phyloP scores from a whole-genome alignment of 78 protist species.

The Dictyostelium firmibasis region DNA sequence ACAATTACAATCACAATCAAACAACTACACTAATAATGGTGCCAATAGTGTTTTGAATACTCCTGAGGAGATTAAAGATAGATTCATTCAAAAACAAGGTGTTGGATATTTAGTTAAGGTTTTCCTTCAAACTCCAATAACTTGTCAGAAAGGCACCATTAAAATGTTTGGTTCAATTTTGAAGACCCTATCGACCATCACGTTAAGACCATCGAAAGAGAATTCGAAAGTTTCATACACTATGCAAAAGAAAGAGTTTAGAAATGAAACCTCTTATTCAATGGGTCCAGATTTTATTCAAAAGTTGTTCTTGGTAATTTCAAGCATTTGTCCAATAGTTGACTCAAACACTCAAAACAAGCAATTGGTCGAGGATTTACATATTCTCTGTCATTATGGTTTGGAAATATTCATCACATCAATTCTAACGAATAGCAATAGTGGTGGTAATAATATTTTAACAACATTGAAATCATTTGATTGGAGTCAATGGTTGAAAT shows the following conservation, averaged over 20 bases:
- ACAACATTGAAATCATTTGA: neutral
- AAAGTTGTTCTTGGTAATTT: neutral
- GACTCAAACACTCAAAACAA: neutral
- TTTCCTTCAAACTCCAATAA: neutral
- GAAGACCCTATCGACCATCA: neutral
- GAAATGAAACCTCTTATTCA: neutral
- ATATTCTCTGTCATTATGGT: constrained; percentile 30
- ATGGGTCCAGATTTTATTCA: neutral
- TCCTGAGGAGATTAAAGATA: constrained; percentile 43
- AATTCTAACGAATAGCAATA: neutral
- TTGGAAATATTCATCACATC: constrained; percentile 27
- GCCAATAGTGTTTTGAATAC: neutral
- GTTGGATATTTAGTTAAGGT: constrained; percentile 17
- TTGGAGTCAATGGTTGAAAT: constrained; percentile 47
- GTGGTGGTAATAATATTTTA: neutral
- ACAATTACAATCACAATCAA: neutral
- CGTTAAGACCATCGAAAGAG: neutral
- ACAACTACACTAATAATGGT: neutral
- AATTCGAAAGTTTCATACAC: neutral
- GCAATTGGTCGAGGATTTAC: neutral
- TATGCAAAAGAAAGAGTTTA: constrained; percentile 28
- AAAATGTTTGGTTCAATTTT: constrained; percentile 32
- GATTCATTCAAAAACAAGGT: constrained; percentile 46
- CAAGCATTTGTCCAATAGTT: neutral
- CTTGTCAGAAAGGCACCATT: constrained; percentile 11